Evolutionary conservation across 768 basidiomycete species (phyloP).

Genomic region (Omphalotus guepiniiformis): DNA sequence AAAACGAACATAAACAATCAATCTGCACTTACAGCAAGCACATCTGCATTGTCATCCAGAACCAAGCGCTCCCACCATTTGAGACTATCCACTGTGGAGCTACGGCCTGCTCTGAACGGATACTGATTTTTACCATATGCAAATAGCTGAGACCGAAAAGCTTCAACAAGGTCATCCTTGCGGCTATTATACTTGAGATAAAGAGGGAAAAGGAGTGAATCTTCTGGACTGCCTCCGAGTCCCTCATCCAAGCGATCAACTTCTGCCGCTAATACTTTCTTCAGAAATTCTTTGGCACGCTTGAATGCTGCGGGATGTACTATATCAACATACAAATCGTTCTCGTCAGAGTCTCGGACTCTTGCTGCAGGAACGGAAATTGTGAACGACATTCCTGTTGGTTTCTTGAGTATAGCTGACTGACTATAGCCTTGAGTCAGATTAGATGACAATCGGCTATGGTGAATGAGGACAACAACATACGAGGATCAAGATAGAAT

Average conservation of each 20-base stretch:
- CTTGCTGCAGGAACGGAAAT: background rate
- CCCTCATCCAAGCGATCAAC: background rate
- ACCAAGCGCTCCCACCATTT: conserved; percentile 4
- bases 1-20: background rate
- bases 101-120: conserved; percentile 4
- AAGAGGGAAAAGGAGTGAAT: background rate
- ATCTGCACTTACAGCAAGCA: conserved; percentile 3
- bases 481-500: conserved; percentile 5
- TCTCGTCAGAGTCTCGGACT: too few species aligned
- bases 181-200: background rate
- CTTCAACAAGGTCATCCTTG: conserved; percentile 3
- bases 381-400: background rate
- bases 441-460: too few species aligned
- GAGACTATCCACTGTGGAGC: background rate
- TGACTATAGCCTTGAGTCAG: background rate
- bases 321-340: background rate
- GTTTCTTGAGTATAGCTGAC: background rate
- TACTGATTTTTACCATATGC: conserved; percentile 2
- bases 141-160: conserved; percentile 6
- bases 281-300: conserved; percentile 11
- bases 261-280: conserved; percentile 8
- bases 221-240: background rate
- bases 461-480: background rate
- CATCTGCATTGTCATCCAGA: conserved; percentile 2
- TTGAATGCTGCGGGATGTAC: conserved; percentile 11